A percentile compares a stretch with the other conserved stretches of the same genome.
These are phyloP conservation scores for Earliella scabrosa DNA, from an alignment of 1,284 basidiomycete genomes.

Conservation along the genomic window DNA sequence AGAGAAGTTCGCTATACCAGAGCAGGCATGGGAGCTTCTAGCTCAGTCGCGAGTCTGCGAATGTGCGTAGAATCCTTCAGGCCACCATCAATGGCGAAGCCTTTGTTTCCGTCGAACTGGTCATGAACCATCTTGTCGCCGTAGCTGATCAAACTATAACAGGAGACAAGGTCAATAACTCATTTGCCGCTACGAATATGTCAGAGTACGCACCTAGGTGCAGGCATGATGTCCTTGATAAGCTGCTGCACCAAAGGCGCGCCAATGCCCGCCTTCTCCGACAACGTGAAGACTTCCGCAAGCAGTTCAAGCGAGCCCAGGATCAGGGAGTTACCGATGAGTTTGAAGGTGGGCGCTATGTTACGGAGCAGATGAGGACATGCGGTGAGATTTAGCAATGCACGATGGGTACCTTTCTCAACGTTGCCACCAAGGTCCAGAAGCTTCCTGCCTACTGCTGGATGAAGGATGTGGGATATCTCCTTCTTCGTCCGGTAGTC, in stretches of 20 bases:
- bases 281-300: constrained; percentile 82
- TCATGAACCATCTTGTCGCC: constrained; percentile 72
- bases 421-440: constrained; percentile 78
- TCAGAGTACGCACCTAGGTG: constrained; percentile 48
- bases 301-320: constrained; percentile 78
- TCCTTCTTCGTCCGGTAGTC: constrained; percentile 87
- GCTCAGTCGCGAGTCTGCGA: constrained; percentile 59
- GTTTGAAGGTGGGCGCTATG: constrained; percentile 77
- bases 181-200: constrained; percentile 22
- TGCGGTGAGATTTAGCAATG: background rate
- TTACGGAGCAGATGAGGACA: constrained; percentile 5
- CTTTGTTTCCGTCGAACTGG: constrained; percentile 76
- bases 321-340: constrained; percentile 77
- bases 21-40: constrained; percentile 81
- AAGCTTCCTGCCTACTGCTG: constrained; percentile 79
- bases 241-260: constrained; percentile 39
- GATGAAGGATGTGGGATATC: constrained; percentile 75
- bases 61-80: constrained; percentile 83
- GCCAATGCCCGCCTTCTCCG: constrained; percentile 84
- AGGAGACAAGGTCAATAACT: constrained; percentile 8
- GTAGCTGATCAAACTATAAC: constrained; percentile 63
- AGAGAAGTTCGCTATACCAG: constrained; percentile 41
- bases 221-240: constrained; percentile 57
- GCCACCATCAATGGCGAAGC: constrained; percentile 91
- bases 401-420: constrained; percentile 69